phyloP scores from a whole-genome alignment of 768 basidiomycete genomes.

The Mycena amicta region DNA sequence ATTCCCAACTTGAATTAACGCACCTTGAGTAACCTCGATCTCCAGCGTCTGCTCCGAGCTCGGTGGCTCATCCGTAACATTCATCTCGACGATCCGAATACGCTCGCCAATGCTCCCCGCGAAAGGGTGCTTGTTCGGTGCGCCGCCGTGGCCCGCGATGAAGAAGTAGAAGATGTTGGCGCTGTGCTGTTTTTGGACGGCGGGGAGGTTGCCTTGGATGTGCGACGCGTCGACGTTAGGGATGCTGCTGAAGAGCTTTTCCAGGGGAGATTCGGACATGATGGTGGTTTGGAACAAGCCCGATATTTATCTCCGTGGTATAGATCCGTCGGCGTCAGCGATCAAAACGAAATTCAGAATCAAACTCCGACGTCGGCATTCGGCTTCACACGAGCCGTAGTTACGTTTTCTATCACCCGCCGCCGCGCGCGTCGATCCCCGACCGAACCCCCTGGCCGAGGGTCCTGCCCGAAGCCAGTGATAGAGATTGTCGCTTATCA shows the following conservation, averaged over 20 bases:
- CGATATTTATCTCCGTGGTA: too few relatives aligned
- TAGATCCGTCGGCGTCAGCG: too few relatives aligned
- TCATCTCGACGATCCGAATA: background rate
- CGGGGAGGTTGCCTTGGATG: background rate
- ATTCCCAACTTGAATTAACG: background rate
- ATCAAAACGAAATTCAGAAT: too few relatives aligned
- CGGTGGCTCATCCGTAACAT: background rate
- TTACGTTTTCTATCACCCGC: too few relatives aligned
- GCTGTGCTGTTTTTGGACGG: background rate
- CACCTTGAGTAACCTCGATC: background rate
- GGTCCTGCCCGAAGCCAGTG: too few relatives aligned
- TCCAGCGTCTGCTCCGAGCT: background rate
- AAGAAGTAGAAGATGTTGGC: background rate
- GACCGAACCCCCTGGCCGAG: too few relatives aligned
- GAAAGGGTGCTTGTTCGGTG: background rate
- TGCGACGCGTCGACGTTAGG: background rate
- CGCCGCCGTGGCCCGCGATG: background rate
- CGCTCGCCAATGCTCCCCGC: background rate
- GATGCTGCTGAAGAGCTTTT: background rate
- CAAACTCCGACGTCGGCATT: too few relatives aligned
- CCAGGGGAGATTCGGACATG: background rate
- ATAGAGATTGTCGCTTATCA: too few relatives aligned
- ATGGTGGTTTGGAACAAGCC: too few relatives aligned
- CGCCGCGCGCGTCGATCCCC: too few relatives aligned
- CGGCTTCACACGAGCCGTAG: too few relatives aligned